These are phyloP conservation scores for Avena eriantha DNA, from an alignment of 176 grass and related monocot species.

Conservation along the genomic window DNA sequence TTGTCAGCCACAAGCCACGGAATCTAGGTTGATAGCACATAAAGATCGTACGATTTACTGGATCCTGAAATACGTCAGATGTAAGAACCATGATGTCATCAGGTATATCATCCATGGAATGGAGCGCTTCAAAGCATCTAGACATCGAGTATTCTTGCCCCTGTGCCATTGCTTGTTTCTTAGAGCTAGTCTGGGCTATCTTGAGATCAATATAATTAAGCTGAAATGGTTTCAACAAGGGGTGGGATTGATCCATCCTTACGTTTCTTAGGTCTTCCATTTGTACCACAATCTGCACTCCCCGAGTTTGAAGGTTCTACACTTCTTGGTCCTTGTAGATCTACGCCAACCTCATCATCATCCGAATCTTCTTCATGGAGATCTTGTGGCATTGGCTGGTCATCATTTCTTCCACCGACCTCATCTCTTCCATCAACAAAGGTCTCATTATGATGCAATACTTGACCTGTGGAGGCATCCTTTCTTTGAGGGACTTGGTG, in stretches of 20 bases:
- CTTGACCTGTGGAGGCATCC: not conserved
- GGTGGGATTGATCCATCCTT: not conserved
- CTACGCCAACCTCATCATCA: not conserved
- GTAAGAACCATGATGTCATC: conserved; percentile 27
- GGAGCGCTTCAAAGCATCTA: not conserved
- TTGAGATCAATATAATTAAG: not conserved
- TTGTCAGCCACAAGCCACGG: conserved; percentile 25
- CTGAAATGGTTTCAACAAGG: not conserved
- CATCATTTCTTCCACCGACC: not conserved
- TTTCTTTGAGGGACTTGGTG: not conserved
- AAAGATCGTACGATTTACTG: not conserved
- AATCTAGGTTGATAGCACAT: conserved; percentile 28
- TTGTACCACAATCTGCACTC: not conserved
- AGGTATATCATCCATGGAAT: conserved; percentile 16
- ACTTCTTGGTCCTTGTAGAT: not conserved
- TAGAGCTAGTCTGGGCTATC: not conserved
- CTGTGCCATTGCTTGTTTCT: not conserved
- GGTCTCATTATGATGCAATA: not conserved
- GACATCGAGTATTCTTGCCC: conserved; percentile 1
- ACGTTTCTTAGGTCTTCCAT: not conserved
- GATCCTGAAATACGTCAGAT: conserved; percentile 23
- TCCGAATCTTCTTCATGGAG: not conserved
- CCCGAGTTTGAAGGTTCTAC: not conserved
- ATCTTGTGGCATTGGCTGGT: not conserved
- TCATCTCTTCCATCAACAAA: not conserved